Conservation (phyloP, 1,284 basidiomycete species). For the Ustilago bromivora region DNA sequence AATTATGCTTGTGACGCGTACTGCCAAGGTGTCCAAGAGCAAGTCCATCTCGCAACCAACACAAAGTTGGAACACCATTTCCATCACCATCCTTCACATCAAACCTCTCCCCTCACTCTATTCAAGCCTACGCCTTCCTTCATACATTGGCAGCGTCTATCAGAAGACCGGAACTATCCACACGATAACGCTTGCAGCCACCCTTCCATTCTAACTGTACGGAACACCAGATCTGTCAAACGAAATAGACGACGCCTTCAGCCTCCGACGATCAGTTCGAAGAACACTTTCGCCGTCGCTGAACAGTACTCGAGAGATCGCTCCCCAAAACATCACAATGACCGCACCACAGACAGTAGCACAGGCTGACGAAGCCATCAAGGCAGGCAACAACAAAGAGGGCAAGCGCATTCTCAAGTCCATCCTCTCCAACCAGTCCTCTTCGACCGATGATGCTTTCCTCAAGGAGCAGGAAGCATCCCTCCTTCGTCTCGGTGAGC, state of each 20-base stretch:
- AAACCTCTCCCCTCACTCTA: background rate
- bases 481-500: constrained; percentile 84
- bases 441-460: constrained; percentile 73
- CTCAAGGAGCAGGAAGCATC: constrained; percentile 87
- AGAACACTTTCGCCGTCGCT: no score
- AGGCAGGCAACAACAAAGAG: constrained; percentile 51
- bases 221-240: no score
- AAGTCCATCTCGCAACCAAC: constrained; percentile 1
- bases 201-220: no score
- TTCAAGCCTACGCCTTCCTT: background rate
- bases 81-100: constrained; percentile 1
- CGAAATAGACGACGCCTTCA: no score
- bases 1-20: constrained; percentile 36
- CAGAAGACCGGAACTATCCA: no score
- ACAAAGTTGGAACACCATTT: background rate
- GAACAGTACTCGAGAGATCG: no score
- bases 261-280: no score
- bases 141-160: no score
- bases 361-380: constrained; percentile 61
- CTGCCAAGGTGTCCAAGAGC: background rate
- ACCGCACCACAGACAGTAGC: constrained; percentile 55
- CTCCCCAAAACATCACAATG: constrained; percentile 15
- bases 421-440: constrained; percentile 53
- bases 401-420: constrained; percentile 62
- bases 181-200: no score